These are phyloP conservation scores for Bauhinia variegata DNA, from an alignment of 306 rosid species.

Conservation along the genomic window DNA sequence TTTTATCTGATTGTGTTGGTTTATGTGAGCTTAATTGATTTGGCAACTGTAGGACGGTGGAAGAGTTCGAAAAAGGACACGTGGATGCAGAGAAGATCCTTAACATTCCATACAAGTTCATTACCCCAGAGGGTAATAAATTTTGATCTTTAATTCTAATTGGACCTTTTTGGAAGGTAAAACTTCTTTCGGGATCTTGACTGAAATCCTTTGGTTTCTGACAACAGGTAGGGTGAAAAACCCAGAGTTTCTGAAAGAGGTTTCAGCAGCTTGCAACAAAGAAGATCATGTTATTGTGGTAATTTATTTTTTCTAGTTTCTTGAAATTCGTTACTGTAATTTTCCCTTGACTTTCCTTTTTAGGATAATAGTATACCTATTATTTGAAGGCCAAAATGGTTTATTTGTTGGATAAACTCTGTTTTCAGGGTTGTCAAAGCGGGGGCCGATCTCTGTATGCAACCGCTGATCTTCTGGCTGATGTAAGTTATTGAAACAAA, in stretches of 20 bases:
- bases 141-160: neutral
- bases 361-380: neutral
- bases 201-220: constrained; percentile 13
- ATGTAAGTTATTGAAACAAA: constrained; percentile 54
- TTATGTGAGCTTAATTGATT: neutral
- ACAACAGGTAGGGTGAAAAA: constrained; percentile 70
- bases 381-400: constrained; percentile 4
- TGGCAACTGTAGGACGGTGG: constrained; percentile 61
- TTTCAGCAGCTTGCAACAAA: constrained; percentile 59
- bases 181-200: too few relatives aligned
- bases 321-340: neutral
- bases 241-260: constrained; percentile 58
- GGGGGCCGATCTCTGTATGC: constrained; percentile 80
- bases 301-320: constrained; percentile 17
- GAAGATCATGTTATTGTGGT: constrained; percentile 81
- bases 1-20: neutral
- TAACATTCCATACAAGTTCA: constrained; percentile 76
- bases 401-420: constrained; percentile 1
- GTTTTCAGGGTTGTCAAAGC: constrained; percentile 73
- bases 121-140: constrained; percentile 61
- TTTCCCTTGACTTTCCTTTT: neutral
- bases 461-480: constrained; percentile 55
- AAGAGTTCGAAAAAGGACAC: constrained; percentile 71
- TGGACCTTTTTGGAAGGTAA: neutral
- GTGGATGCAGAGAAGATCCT: constrained; percentile 60